A percentile compares a stretch with the other conserved stretches of the same genome.
Evolutionary conservation across 2,329 filamentous ascomycete species (phyloP).

Genomic region (Colletotrichum nymphaeae): DNA sequence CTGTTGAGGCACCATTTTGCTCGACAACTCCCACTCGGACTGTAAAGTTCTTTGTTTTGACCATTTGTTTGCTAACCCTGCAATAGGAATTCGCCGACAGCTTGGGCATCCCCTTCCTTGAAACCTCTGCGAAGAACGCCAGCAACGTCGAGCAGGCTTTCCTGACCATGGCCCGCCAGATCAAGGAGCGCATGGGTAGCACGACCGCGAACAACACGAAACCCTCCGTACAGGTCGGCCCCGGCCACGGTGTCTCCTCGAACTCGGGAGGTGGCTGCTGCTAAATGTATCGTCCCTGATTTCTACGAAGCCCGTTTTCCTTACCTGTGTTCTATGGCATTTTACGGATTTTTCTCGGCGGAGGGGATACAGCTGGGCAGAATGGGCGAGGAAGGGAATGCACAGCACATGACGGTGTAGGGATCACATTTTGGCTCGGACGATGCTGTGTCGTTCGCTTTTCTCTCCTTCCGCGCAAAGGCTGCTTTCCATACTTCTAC

Average conservation of each 20-base stretch:
- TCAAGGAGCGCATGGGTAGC: slow-evolving; percentile 99
- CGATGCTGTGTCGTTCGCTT: slow-evolving; percentile 34
- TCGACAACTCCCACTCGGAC: not conserved
- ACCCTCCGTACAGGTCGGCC: slow-evolving; percentile 94
- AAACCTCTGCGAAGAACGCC: slow-evolving; percentile 99
- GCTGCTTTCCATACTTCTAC: slow-evolving; percentile 36
- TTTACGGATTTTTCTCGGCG: slow-evolving; percentile 35
- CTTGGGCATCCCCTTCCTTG: slow-evolving; percentile 98
- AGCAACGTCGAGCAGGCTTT: slow-evolving; percentile 99
- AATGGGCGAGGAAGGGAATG: slow-evolving; percentile 17
- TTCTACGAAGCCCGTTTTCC: slow-evolving; percentile 29
- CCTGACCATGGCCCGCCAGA: slow-evolving; percentile 99
- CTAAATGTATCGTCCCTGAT: slow-evolving; percentile 62
- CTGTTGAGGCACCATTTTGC: slow-evolving; percentile 5
- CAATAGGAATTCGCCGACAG: slow-evolving; percentile 96
- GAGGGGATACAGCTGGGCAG: slow-evolving; percentile 31
- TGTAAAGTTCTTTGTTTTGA: not conserved
- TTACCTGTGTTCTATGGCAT: slow-evolving; percentile 36
- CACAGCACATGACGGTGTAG: slow-evolving; percentile 32
- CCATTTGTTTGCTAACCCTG: not conserved
- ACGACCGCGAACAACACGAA: slow-evolving; percentile 97
- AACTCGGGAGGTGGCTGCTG: slow-evolving; percentile 90
- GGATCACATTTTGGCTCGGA: slow-evolving; percentile 30
- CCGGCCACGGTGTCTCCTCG: slow-evolving; percentile 92
- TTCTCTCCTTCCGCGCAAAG: slow-evolving; percentile 22